These are phyloP conservation scores for Onygenales sp. DNA, from an alignment of 2,329 filamentous ascomycete genomes.

Conservation along the genomic window DNA sequence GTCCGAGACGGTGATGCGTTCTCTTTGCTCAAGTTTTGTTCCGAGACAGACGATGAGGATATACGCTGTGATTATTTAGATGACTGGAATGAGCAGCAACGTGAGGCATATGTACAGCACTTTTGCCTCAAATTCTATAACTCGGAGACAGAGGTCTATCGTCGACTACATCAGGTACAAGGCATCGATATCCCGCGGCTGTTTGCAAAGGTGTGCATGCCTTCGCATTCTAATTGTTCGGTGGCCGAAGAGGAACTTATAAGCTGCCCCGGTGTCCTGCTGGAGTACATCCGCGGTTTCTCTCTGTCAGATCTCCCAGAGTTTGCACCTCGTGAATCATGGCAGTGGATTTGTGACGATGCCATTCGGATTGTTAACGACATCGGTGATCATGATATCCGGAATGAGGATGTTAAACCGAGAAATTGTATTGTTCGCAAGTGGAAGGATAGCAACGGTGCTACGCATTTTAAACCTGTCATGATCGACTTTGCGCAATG, in stretches of 20 bases:
- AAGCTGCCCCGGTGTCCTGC: conserved; percentile 10
- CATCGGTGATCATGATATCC: conserved; percentile 11
- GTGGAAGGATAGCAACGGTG: not conserved
- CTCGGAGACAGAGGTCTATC: conserved; percentile 10
- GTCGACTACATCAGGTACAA: conserved; percentile 12
- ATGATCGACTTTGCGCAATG: conserved; percentile 12
- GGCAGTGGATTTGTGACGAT: conserved; percentile 15
- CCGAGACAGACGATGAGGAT: not conserved
- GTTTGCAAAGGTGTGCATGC: conserved; percentile 4
- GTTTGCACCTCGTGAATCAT: conserved; percentile 7
- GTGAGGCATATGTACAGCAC: conserved; percentile 13
- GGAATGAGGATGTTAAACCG: conserved; percentile 14
- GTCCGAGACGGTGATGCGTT: conserved; percentile 8
- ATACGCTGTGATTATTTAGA: conserved; percentile 1
- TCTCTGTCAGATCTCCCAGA: conserved; percentile 9
- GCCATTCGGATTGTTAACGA: conserved; percentile 12
- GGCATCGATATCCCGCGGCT: conserved; percentile 10
- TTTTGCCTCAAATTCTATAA: conserved; percentile 8
- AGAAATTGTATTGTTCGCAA: conserved; percentile 12
- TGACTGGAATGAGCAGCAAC: conserved; percentile 7
- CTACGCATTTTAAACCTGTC: conserved; percentile 6
- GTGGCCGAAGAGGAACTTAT: conserved; percentile 3
- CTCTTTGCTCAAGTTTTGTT: not conserved
- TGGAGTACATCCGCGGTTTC: conserved; percentile 13
- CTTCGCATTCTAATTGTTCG: not conserved